A percentile compares a stretch with the other conserved stretches of the same genome.
These are phyloP conservation scores for Ustilago sp. DNA, from an alignment of 1,284 basidiomycete genomes.

Conservation along the genomic window DNA sequence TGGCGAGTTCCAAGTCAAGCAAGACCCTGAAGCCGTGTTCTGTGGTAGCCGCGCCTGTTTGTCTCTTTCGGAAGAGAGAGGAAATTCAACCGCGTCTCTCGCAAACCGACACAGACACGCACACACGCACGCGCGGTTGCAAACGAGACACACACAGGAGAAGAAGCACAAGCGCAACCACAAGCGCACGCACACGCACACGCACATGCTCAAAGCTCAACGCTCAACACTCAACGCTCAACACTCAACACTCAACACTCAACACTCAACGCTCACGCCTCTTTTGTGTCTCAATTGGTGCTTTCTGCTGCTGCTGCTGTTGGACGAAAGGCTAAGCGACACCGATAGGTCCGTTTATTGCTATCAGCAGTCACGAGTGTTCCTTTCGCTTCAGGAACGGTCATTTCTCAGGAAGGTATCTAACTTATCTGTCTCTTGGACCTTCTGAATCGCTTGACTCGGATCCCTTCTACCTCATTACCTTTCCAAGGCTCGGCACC, in stretches of 20 bases:
- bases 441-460: background rate
- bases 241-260: background rate
- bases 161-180: background rate
- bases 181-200: too few species aligned
- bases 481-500: background rate
- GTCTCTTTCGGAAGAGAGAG: background rate
- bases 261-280: slow-evolving; percentile 8
- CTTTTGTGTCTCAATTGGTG: background rate
- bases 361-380: slow-evolving; percentile 1
- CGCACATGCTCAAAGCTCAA: too few species aligned
- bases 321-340: background rate
- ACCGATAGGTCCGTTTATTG: background rate
- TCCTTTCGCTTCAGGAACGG: background rate
- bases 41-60: background rate
- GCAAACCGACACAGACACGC: slow-evolving; percentile 7
- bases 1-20: background rate
- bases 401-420: background rate
- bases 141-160: background rate
- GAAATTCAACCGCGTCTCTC: background rate
- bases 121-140: slow-evolving; percentile 8
- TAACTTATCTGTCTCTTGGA: background rate
- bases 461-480: slow-evolving; percentile 3
- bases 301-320: background rate
- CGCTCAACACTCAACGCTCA: too few species aligned
- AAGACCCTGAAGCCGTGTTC: background rate